Base-by-base conservation (phyloP, 2,329 filamentous ascomycete species). In the Fusarium sp. region DNA sequence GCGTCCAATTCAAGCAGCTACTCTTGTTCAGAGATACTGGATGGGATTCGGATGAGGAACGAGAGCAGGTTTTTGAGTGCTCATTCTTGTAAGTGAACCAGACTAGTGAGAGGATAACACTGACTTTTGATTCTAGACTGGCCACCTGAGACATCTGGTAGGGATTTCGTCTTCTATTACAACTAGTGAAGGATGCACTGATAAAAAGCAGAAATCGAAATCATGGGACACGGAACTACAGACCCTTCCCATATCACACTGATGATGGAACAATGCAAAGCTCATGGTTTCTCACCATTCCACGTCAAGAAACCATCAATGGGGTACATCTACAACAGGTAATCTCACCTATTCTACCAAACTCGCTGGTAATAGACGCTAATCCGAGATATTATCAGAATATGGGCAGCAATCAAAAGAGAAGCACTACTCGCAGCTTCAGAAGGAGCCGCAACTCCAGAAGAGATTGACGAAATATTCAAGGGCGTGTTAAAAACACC, bases 1-100 rank as follows among this genome's bases (percentile, higher is more conserved):
- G 82, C 80, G 0, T 82, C 81, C 0, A 84, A 84, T 52, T 84
- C 82, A 1, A 83, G 81, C 58, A 83, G 81, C 50, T 83, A 82
- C 63, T 77, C 78, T 8, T 82, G 80, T 20, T 73, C 74, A 0
- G 81, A 83, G 49, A 82, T 84, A n/a, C 61, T 82, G 1, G 71
- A 79, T 2, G 75, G 74, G 0, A 53, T 83, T 22, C 63, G 64
- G 0, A 46, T 83, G 11, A 76, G 74, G 27, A 71, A 79, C 14
- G 71, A 69, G 8, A 67, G 72, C 0, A 74, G 82, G 3, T 68
- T 83, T 19, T 64, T 82, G 25, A 84, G 82, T 56, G 77, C 78
- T 6, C 82, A 83, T 67, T 82, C 78, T 35, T 82, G 80, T 78
- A 73, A 71, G 78, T 76, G 25, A 25, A 4, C 1, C 0, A 4